Percentiles rank a stretch among this genome's conserved stretches.
phyloP scores from a whole-genome alignment of 305 asterid genomes.

The Fraxinus velutina region DNA sequence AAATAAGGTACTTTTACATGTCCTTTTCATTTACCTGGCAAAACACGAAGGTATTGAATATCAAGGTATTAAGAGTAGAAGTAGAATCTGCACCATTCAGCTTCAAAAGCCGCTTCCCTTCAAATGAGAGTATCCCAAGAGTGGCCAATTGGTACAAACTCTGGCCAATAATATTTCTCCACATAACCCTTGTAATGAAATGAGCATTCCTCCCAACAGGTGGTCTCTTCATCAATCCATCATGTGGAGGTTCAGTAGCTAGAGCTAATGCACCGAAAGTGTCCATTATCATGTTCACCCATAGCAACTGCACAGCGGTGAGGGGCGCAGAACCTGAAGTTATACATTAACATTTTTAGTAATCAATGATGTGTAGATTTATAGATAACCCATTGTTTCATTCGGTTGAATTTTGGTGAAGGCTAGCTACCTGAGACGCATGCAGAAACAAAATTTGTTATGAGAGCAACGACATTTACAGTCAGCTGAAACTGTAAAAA shows the following conservation, averaged over 20 bases:
- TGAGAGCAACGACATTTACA: slow-evolving; percentile 71
- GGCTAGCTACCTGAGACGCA: slow-evolving; percentile 49
- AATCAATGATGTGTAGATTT: neutral
- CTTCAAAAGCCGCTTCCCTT: slow-evolving; percentile 43
- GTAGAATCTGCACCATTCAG: slow-evolving; percentile 43
- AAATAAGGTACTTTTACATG: neutral
- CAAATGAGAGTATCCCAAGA: slow-evolving; percentile 51
- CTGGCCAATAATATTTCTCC: slow-evolving; percentile 78
- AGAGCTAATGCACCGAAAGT: slow-evolving; percentile 77
- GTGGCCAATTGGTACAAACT: slow-evolving; percentile 59
- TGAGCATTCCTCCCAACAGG: slow-evolving; percentile 56
- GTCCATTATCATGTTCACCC: slow-evolving; percentile 95
- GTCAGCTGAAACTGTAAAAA: slow-evolving; percentile 79
- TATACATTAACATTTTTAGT: neutral
- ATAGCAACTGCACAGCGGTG: slow-evolving; percentile 72
- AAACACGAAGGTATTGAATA: slow-evolving; percentile 76
- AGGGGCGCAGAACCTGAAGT: slow-evolving; percentile 75
- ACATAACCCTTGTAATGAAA: slow-evolving; percentile 65
- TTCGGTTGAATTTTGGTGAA: neutral
- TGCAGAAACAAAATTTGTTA: slow-evolving; percentile 62
- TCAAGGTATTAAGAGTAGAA: slow-evolving; percentile 51
- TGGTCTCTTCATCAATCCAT: slow-evolving; percentile 57
- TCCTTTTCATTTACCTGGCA: slow-evolving; percentile 49
- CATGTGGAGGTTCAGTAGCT: slow-evolving; percentile 81
- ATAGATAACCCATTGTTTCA: neutral